These are phyloP conservation scores for Daldinia vernicosa DNA, from an alignment of 495 filamentous ascomycete genomes.

Conservation along the genomic window DNA sequence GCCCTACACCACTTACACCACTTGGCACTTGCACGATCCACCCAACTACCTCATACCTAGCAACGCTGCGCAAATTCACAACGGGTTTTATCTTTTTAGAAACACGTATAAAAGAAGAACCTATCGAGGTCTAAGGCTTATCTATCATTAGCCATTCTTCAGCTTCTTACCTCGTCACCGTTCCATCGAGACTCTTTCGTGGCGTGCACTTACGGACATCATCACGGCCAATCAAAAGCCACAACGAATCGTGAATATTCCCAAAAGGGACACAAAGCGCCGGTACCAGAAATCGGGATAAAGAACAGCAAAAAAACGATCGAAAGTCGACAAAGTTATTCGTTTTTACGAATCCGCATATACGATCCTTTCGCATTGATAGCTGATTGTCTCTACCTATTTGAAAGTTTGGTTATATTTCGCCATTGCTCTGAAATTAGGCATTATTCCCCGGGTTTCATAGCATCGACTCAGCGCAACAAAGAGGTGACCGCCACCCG, in stretches of 20 bases:
- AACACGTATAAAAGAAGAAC: neutral
- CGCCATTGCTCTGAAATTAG: conserved; percentile 35
- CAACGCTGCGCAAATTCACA: neutral
- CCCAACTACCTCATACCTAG: neutral
- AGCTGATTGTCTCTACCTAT: too few relatives aligned
- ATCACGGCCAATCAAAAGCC: conserved; percentile 14
- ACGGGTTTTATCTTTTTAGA: neutral
- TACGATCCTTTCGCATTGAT: neutral
- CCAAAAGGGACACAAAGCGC: conserved; percentile 8
- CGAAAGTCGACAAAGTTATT: conserved; percentile 1
- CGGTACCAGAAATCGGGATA: neutral
- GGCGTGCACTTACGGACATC: conserved; percentile 2
- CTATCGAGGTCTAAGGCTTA: neutral
- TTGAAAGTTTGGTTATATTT: conserved; percentile 18
- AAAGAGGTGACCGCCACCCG: conserved; percentile 16
- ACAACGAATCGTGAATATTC: conserved; percentile 1
- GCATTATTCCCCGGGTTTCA: conserved; percentile 33
- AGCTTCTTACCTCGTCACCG: neutral
- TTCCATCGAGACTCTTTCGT: conserved; percentile 4
- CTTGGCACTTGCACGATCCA: conserved; percentile 26
- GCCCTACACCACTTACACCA: conserved; percentile 13
- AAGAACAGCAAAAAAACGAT: conserved; percentile 1
- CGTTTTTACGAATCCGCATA: conserved; percentile 1
- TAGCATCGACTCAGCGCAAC: neutral
- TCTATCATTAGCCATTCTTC: neutral